phyloP scores from a whole-genome alignment of 495 filamentous ascomycete genomes.

The Podospora comata region DNA sequence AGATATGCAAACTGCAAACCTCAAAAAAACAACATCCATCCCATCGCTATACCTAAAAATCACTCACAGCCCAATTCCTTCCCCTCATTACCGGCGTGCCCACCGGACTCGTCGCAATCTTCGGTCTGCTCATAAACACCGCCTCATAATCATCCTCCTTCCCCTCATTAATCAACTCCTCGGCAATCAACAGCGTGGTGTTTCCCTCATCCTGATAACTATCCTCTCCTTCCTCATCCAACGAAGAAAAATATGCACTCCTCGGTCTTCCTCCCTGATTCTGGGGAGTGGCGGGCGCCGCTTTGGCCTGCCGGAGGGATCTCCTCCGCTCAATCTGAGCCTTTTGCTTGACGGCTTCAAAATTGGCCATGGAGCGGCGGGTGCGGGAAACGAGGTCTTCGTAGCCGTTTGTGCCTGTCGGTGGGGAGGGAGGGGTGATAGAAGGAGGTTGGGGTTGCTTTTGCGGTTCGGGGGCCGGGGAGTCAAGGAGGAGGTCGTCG shows the following conservation, averaged over 20 bases:
- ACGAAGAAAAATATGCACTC: slow-evolving; percentile 40
- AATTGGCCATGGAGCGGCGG: slow-evolving; percentile 73
- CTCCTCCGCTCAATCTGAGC: slow-evolving; percentile 57
- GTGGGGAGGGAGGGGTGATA: slow-evolving; percentile 18
- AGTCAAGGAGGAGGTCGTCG: slow-evolving; percentile 22
- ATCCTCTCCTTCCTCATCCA: slow-evolving; percentile 38
- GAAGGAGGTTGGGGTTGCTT: slow-evolving; percentile 23
- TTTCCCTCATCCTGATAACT: slow-evolving; percentile 34
- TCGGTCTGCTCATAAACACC: slow-evolving; percentile 82
- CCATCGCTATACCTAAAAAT: slow-evolving; percentile 5
- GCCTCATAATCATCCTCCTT: slow-evolving; percentile 79
- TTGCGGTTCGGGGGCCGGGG: slow-evolving; percentile 25
- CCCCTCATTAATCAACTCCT: slow-evolving; percentile 41
- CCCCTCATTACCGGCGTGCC: slow-evolving; percentile 48
- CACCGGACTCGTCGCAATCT: slow-evolving; percentile 71
- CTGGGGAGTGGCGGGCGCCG: slow-evolving; percentile 22
- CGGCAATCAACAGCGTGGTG: slow-evolving; percentile 28
- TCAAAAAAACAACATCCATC: background rate
- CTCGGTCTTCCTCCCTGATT: slow-evolving; percentile 20
- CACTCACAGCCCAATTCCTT: slow-evolving; percentile 19
- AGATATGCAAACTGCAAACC: slow-evolving; percentile 4
- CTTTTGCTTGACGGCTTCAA: slow-evolving; percentile 49
- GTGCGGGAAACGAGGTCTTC: slow-evolving; percentile 69
- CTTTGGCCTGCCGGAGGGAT: slow-evolving; percentile 43
- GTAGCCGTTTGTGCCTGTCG: slow-evolving; percentile 19